These are phyloP conservation scores for Cocos nucifera DNA, from an alignment of 176 grass and related monocot species.

Conservation along the genomic window DNA sequence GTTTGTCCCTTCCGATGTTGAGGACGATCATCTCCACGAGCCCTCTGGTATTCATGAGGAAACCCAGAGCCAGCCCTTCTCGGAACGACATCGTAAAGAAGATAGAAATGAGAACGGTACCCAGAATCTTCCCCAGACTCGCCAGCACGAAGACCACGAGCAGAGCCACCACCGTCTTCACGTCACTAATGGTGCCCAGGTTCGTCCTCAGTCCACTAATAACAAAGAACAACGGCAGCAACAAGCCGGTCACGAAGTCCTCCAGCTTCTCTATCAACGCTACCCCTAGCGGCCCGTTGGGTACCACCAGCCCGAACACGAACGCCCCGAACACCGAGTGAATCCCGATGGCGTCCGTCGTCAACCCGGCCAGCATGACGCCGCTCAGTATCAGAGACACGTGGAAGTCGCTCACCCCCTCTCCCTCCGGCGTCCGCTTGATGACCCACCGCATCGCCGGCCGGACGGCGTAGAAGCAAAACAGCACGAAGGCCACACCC, in stretches of 20 bases:
- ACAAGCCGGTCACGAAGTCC: slow-evolving; percentile 39
- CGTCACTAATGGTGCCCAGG: slow-evolving; percentile 18
- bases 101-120: slow-evolving; percentile 18
- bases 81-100: slow-evolving; percentile 46
- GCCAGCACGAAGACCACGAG: slow-evolving; percentile 1
- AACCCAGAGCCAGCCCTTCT: slow-evolving; percentile 49
- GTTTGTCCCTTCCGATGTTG: slow-evolving; percentile 57
- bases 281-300: slow-evolving; percentile 51
- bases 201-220: slow-evolving; percentile 53
- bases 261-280: slow-evolving; percentile 61
- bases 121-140: slow-evolving; percentile 31
- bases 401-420: slow-evolving; percentile 27
- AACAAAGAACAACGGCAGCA: slow-evolving; percentile 66
- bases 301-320: slow-evolving; percentile 57
- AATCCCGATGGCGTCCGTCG: slow-evolving; percentile 42
- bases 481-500: slow-evolving; percentile 21
- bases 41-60: slow-evolving; percentile 66
- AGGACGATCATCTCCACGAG: slow-evolving; percentile 68
- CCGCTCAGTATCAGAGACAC: slow-evolving; percentile 45
- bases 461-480: slow-evolving; percentile 22
- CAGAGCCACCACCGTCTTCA: slow-evolving; percentile 1
- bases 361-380: slow-evolving; percentile 48
- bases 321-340: slow-evolving; percentile 74
- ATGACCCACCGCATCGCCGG: slow-evolving; percentile 31
- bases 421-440: neutral